These are phyloP conservation scores for Phytophthora nicotianae DNA, from an alignment of 352 stramenopile species.

Conservation along the genomic window DNA sequence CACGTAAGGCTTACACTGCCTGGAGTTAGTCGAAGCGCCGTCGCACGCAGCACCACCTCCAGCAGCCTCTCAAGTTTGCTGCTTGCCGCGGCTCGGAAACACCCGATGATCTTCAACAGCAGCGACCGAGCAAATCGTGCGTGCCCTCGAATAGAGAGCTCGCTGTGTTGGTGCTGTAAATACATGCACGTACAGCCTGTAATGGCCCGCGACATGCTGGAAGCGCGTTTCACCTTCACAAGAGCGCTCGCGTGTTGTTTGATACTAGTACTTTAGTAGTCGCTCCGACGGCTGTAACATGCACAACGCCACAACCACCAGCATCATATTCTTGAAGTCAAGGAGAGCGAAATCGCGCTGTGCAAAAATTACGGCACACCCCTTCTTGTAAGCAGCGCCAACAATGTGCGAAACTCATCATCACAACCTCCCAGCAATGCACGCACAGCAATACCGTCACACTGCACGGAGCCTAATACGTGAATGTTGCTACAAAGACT, in stretches of 20 bases:
- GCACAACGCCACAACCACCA: conserved; percentile 15
- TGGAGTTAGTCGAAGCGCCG: too few species aligned
- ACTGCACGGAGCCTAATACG: not conserved
- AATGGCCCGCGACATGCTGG: conserved; percentile 22
- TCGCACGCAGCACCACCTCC: too few species aligned
- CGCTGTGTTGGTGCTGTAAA: conserved; percentile 4
- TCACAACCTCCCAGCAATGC: too few species aligned
- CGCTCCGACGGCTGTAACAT: conserved; percentile 11
- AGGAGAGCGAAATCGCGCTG: conserved; percentile 27
- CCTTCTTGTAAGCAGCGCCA: not conserved
- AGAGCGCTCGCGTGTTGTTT: conserved; percentile 6
- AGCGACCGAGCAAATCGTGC: conserved; percentile 19
- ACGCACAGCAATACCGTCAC: conserved; percentile 2
- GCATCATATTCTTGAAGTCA: conserved; percentile 27
- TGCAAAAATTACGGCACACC: conserved; percentile 12
- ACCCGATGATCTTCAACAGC: conserved; percentile 17
- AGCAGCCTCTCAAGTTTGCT: too few species aligned
- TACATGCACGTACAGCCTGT: not conserved
- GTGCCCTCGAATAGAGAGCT: conserved; percentile 4
- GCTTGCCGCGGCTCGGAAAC: not conserved
- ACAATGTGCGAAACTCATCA: not conserved
- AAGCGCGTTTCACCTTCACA: conserved; percentile 13
- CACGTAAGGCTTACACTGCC: too few species aligned
- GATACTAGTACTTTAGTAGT: conserved; percentile 21
- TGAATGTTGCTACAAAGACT: conserved; percentile 17